phyloP scores from a whole-genome alignment of 306 rosid genomes.

The Cucurbita moschata region DNA sequence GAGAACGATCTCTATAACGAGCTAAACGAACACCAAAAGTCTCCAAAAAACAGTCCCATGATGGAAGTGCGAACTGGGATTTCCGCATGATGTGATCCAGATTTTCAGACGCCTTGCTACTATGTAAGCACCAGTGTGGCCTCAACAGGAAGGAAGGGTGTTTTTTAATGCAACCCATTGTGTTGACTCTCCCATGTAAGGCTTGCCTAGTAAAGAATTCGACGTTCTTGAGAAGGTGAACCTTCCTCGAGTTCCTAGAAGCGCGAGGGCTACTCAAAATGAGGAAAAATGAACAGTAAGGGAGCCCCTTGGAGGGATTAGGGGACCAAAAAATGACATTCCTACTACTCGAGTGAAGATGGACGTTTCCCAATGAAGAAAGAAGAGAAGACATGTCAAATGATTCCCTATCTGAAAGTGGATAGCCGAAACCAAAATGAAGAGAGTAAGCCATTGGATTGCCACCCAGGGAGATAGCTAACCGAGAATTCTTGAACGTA shows the following conservation, averaged over 20 bases:
- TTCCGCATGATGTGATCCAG: background rate
- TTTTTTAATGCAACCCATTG: background rate
- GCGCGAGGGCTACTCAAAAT: background rate
- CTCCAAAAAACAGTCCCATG: background rate
- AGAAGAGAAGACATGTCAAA: background rate
- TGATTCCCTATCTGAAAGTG: background rate
- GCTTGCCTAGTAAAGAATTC: background rate
- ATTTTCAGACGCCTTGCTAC: background rate
- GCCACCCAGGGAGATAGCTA: background rate
- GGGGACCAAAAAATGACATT: background rate
- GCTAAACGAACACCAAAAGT: background rate
- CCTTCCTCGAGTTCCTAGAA: background rate
- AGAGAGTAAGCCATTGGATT: background rate
- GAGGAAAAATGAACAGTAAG: background rate
- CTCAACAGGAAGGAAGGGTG: background rate
- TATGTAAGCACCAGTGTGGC: background rate
- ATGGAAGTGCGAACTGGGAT: background rate
- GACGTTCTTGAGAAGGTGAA: background rate
- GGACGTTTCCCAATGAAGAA: background rate
- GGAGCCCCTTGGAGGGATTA: background rate
- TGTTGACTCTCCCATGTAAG: background rate
- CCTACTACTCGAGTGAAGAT: background rate
- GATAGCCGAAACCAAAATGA: background rate
- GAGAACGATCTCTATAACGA: background rate
- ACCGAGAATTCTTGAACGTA: background rate